These are phyloP conservation scores for Hypomyces perniciosus DNA, from an alignment of 2,329 filamentous ascomycete species.

Conservation along the genomic window DNA sequence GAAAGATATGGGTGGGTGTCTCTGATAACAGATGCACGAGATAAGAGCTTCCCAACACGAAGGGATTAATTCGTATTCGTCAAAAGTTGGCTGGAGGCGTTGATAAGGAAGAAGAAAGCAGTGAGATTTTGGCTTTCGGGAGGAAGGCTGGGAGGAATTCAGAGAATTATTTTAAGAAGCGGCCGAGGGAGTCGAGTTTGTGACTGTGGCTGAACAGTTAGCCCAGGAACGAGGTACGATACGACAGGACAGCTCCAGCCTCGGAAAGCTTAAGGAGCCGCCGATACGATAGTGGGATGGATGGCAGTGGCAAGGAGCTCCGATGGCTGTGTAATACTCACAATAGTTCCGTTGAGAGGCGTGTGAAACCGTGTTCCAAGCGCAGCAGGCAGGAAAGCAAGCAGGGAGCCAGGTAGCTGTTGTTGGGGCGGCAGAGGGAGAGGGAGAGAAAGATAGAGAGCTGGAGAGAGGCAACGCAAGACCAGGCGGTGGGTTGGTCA, in stretches of 20 bases:
- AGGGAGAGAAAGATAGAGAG: slow-evolving; percentile 1
- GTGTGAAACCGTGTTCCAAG: too few species aligned
- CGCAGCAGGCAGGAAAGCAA: too few species aligned
- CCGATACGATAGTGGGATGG: too few species aligned
- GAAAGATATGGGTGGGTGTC: neutral
- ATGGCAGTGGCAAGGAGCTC: too few species aligned
- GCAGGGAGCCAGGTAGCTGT: neutral
- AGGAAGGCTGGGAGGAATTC: neutral
- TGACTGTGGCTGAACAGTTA: too few species aligned
- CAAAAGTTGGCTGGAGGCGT: neutral
- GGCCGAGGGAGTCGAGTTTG: neutral
- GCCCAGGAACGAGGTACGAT: too few species aligned
- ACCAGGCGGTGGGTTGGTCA: neutral
- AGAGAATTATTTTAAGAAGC: neutral
- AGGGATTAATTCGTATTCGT: neutral
- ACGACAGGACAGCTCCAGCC: too few species aligned
- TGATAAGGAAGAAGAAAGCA: neutral
- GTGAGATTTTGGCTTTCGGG: neutral
- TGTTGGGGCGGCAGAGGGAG: slow-evolving; percentile 4
- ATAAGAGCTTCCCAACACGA: neutral
- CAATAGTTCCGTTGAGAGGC: too few species aligned
- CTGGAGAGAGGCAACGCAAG: neutral
- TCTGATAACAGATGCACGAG: neutral
- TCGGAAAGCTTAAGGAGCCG: too few species aligned
- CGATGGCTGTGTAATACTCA: too few species aligned